Conservation (phyloP, 225 moss, liverwort and hornwort genomes). For the Rhytidiadelphus loreus region DNA sequence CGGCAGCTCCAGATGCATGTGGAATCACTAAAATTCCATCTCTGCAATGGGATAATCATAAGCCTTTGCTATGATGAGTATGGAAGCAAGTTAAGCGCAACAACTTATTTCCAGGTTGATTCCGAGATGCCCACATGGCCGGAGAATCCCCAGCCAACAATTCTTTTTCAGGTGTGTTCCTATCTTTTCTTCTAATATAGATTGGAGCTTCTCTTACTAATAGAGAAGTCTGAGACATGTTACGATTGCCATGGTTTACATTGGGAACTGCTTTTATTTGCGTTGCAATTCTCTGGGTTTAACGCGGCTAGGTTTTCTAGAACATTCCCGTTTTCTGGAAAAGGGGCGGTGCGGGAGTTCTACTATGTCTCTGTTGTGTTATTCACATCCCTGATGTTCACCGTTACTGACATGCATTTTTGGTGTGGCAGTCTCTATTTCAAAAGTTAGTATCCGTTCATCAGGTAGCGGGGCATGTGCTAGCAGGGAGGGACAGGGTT, state of each 20-base stretch:
- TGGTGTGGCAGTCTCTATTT: slow-evolving; percentile 64
- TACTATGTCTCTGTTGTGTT: background rate
- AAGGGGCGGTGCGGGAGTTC: background rate
- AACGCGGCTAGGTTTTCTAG: background rate
- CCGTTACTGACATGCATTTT: background rate
- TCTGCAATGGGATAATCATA: slow-evolving; percentile 69
- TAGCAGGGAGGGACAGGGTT: slow-evolving; percentile 75
- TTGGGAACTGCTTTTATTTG: background rate
- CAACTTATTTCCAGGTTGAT: slow-evolving; percentile 64
- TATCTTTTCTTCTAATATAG: background rate
- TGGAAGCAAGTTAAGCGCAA: slow-evolving; percentile 55
- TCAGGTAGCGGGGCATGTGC: slow-evolving; percentile 54
- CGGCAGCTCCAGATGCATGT: slow-evolving; percentile 69
- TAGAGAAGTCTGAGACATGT: background rate
- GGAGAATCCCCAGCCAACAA: slow-evolving; percentile 74
- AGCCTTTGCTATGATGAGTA: slow-evolving; percentile 71
- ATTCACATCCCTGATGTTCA: background rate
- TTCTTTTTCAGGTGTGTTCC: slow-evolving; percentile 54
- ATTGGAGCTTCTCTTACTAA: background rate
- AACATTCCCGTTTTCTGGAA: background rate
- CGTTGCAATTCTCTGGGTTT: background rate
- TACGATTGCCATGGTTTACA: background rate
- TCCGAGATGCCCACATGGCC: slow-evolving; percentile 47
- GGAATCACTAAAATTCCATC: slow-evolving; percentile 62
- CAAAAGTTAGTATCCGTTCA: slow-evolving; percentile 62